Base-by-base conservation (phyloP, 1,284 basidiomycete genomes). In the Neotropicomus parvogracilis region DNA sequence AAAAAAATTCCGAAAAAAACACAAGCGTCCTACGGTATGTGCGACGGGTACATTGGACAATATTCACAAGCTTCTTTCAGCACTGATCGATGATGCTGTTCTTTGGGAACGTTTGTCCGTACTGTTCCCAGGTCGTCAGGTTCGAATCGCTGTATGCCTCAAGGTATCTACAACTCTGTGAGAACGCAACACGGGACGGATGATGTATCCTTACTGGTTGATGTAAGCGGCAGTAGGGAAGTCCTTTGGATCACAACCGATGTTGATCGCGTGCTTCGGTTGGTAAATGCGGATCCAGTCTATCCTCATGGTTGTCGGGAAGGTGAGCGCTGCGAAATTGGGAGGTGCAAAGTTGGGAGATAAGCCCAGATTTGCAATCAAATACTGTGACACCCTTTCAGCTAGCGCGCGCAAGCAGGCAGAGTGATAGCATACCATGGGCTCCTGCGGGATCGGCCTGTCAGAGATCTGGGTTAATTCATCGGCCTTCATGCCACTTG, bases 261-360 rank as follows among this genome's bases (percentile, higher is more conserved):
- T 74, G 62, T 88, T 90, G 46, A 84, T 78, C 9, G 75, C 63
- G 46, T 79, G 67, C 51, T 78, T 75, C 12, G 80, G 77, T 59
- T 91, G 89, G 63, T 92, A 93, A 3, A 95, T 84, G 8, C 92
- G 79, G 36, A 95, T 78, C 68, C 83, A 95, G 61, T 97, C 91
- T 46, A 95, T 70, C 21, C 72, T 70, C 85, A 94, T 85, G 8
- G 70, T 75, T 1, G 74, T 64, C 1, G 91, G 91, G 71, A 89
- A 92, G 3, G 63, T 68, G 34, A 93, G 71, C 45, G 85, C 70
- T 0, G 74, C 65, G 41, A 86, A 72, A 65, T 92, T 80, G 38
- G 91, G 81, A 4, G 56, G 48, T 32, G 85, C 86, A 58, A 95
- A 92, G 60, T 88, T 87, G 19, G 71, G 69, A 3, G 89, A 92